A percentile compares a stretch with the other conserved stretches of the same genome.
Evolutionary conservation across 176 grass and related monocot genomes (phyloP).

Genomic region (Oryza australiensis): DNA sequence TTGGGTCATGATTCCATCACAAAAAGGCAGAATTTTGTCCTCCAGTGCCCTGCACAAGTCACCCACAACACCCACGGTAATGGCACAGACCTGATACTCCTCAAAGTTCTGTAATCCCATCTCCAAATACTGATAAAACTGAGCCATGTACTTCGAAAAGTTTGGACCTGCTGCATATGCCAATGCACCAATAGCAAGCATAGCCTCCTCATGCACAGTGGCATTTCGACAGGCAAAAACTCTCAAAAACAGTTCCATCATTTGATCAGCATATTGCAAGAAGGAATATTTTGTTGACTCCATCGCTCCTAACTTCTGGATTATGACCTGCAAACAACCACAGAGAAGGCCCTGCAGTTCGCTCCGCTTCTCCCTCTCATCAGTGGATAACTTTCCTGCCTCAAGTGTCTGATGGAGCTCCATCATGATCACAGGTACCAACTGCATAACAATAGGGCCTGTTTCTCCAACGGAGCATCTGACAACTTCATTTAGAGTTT

Average conservation of each 20-base stretch:
- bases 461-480: constrained; percentile 77
- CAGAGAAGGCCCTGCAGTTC: constrained; percentile 84
- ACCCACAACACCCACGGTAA: constrained; percentile 83
- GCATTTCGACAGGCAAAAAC: constrained; percentile 80
- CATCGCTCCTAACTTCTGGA: constrained; percentile 77
- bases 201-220: constrained; percentile 88
- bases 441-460: constrained; percentile 70
- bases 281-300: constrained; percentile 76
- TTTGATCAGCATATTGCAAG: constrained; percentile 81
- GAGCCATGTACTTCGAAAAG: constrained; percentile 83
- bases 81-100: constrained; percentile 91
- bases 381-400: constrained; percentile 66
- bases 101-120: constrained; percentile 95
- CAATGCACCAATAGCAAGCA: constrained; percentile 89
- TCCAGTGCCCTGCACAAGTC: constrained; percentile 82
- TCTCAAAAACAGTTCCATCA: constrained; percentile 87
- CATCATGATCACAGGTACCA: constrained; percentile 79
- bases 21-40: constrained; percentile 81
- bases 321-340: constrained; percentile 81
- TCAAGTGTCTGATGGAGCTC: constrained; percentile 78
- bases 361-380: constrained; percentile 79
- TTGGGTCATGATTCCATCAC: constrained; percentile 89
- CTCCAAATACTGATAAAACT: constrained; percentile 87
- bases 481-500: constrained; percentile 85
- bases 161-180: constrained; percentile 77